These are phyloP conservation scores for Exidia glandulosa DNA, from an alignment of 768 basidiomycete genomes.

Conservation along the genomic window DNA sequence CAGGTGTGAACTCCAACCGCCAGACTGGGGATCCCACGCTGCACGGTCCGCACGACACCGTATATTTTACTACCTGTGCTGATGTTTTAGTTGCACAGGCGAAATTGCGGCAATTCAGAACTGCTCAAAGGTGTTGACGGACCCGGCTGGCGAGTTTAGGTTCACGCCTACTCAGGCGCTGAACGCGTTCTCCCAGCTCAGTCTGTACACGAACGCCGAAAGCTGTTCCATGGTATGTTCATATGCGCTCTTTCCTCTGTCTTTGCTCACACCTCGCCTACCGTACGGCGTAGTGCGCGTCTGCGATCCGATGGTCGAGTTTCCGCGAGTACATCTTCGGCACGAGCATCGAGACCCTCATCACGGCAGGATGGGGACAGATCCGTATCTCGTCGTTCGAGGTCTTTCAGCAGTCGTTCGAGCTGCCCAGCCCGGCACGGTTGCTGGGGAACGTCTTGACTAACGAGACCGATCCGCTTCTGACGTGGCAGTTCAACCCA, in stretches of 20 bases:
- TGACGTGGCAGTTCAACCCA: conserved; percentile 7
- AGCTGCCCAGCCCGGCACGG: not conserved
- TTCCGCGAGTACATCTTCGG: conserved; percentile 1
- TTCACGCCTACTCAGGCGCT: not conserved
- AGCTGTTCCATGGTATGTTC: not conserved
- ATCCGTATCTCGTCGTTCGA: not conserved
- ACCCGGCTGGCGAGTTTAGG: not conserved
- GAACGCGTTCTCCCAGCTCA: not conserved
- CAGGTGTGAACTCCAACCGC: not conserved
- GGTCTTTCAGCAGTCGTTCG: not conserved
- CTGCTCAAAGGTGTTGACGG: not conserved
- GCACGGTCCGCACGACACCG: not conserved
- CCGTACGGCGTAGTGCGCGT: not conserved
- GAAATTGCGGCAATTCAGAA: conserved; percentile 1
- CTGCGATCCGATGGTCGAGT: not conserved
- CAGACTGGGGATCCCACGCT: not conserved
- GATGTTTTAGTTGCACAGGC: not conserved
- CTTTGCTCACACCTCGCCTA: not conserved
- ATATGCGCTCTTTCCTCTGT: not conserved
- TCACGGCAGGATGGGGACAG: not conserved
- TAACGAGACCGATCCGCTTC: conserved; percentile 10
- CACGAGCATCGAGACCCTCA: not conserved
- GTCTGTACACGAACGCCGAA: not conserved
- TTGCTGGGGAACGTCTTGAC: conserved; percentile 3
- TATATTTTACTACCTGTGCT: not conserved